Base-by-base conservation (phyloP, 257 asterid genomes). In the Salvia hispanica region DNA sequence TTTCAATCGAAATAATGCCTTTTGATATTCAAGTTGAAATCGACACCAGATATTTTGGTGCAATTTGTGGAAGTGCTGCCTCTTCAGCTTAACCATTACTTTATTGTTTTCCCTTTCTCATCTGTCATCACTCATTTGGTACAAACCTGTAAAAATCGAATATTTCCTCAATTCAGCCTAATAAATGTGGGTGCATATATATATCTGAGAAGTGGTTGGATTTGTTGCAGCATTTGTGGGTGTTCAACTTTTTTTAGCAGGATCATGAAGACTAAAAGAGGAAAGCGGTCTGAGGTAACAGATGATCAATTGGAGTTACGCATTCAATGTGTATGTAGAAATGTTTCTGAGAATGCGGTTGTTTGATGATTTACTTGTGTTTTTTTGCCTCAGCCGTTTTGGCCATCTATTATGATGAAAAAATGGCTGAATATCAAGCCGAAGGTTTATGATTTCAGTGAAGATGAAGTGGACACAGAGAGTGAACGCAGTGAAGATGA, bases 401-500 rank as follows among this genome's bases (percentile, higher is more conserved):
- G 97, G 98, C 97, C 98, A 0, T 80, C 96, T 54, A 77, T 88
- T 74, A 95, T 92, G 85, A 84, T 92, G 95, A 90, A 92, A 75
- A 92, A 92, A 77, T 92, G 98, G 98, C 84, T 92, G 45, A 92
- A 92, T 65, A 84, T 92, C 52, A 74, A 80, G 80, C 98, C 98
- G 3, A 71, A 81, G 72, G 91, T 79, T 67, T 55, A 82, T 59
- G 97, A 92, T 62, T 92, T 92, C 58, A 92, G 98, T 57, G 98
- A 92, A 69, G 98, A 92, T 76, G 98, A 92, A 83, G 86, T 75
- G 14, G 98, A 92, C 37, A 84, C 97, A 9, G 98, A 92, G 87
- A 88, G 95, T 60, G 31, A 25, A 25, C 31, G 31, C 31, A 25
- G 31, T 25, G 98, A 92, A 69, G 98, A 90, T 81, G 97, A 90